Evolutionary conservation across 2,329 filamentous ascomycete genomes (phyloP).

Genomic region (Fusarium liriodendri): DNA sequence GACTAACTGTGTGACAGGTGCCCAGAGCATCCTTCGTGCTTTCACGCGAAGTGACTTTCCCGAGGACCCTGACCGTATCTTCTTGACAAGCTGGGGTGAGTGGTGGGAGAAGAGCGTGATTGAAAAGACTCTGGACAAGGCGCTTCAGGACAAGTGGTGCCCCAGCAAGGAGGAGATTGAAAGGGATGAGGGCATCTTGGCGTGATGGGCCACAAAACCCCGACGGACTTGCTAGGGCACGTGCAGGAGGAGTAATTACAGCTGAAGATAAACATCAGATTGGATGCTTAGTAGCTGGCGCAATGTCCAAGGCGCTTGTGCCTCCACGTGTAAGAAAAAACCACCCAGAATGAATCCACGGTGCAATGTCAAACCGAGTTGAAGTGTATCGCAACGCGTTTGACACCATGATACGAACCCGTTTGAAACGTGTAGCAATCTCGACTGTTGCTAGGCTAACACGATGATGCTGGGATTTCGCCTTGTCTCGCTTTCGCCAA

Average conservation of each 20-base stretch:
- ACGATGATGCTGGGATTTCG: not conserved
- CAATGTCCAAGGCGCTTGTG: not conserved
- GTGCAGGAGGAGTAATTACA: not conserved
- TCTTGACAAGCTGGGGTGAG: conserved; percentile 67
- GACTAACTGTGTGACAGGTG: conserved; percentile 50
- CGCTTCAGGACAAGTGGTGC: conserved; percentile 64
- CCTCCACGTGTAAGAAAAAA: not conserved
- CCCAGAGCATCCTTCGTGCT: conserved; percentile 57
- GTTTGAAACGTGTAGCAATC: not conserved
- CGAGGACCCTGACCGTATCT: conserved; percentile 62
- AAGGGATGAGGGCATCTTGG: conserved; percentile 50
- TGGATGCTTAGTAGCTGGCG: not conserved
- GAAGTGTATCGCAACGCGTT: not conserved
- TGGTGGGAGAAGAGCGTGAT: conserved; percentile 63
- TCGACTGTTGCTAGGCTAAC: not conserved
- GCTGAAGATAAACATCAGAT: not conserved
- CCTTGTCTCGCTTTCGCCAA: not conserved
- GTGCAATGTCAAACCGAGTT: not conserved
- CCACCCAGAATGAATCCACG: not conserved
- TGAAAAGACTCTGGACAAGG: conserved; percentile 55
- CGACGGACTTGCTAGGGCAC: not conserved
- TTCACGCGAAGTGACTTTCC: conserved; percentile 60
- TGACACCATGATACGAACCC: not conserved
- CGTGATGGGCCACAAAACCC: not conserved
- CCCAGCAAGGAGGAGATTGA: conserved; percentile 61